Evolutionary conservation across 495 filamentous ascomycete genomes (phyloP).

Genomic region (Melanomma pulvis-pyrius): DNA sequence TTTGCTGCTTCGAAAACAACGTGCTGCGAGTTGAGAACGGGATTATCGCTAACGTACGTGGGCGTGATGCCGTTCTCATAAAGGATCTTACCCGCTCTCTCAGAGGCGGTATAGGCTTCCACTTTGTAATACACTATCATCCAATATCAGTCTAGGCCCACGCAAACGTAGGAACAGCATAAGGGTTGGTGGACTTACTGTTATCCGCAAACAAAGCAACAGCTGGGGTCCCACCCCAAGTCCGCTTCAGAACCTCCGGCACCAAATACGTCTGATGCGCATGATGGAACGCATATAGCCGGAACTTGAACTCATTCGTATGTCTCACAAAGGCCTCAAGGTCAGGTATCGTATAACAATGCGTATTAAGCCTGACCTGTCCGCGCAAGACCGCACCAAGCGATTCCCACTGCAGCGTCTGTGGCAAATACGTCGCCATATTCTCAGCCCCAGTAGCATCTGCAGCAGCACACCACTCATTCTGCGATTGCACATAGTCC

Average conservation of each 20-base stretch:
- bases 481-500: slow-evolving; percentile 55
- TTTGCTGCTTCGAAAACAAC: slow-evolving; percentile 61
- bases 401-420: slow-evolving; percentile 61
- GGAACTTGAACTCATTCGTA: slow-evolving; percentile 67
- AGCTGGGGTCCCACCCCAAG: slow-evolving; percentile 38
- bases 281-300: slow-evolving; percentile 65
- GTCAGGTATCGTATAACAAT: slow-evolving; percentile 68
- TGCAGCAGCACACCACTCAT: slow-evolving; percentile 62
- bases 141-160: background rate
- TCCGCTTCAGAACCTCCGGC: slow-evolving; percentile 57
- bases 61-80: slow-evolving; percentile 60
- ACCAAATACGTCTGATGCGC: slow-evolving; percentile 64
- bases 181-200: slow-evolving; percentile 27
- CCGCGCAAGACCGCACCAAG: slow-evolving; percentile 61
- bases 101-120: slow-evolving; percentile 61
- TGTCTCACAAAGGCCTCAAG: slow-evolving; percentile 65
- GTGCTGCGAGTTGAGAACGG: slow-evolving; percentile 48
- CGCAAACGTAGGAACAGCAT: background rate
- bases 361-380: slow-evolving; percentile 64
- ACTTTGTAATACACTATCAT: slow-evolving; percentile 60
- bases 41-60: slow-evolving; percentile 47
- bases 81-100: slow-evolving; percentile 63
- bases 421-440: slow-evolving; percentile 48
- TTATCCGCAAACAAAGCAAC: slow-evolving; percentile 58
- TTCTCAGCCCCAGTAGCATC: slow-evolving; percentile 41